Percentiles rank a stretch among this genome's conserved stretches.
Evolutionary conservation across 352 stramenopile genomes (phyloP).

Genomic region (Phytopythium montanum): DNA sequence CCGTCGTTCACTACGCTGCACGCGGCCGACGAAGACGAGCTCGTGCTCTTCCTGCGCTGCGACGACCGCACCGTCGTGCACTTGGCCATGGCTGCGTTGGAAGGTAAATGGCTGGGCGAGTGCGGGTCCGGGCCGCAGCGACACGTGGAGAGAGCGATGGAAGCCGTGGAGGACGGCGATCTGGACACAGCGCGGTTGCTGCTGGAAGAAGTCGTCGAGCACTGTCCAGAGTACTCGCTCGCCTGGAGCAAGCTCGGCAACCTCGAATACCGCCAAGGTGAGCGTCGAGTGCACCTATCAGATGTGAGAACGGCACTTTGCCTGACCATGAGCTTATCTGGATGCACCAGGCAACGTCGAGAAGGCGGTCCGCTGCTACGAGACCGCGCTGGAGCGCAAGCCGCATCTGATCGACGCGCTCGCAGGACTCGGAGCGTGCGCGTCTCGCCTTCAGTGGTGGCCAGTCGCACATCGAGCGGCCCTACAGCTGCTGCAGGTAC

Average conservation of each 20-base stretch:
- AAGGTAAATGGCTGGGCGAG: slow-evolving; percentile 71
- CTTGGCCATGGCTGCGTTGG: slow-evolving; percentile 61
- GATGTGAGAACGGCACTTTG: neutral
- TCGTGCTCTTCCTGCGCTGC: slow-evolving; percentile 63
- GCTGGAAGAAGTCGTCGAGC: slow-evolving; percentile 41
- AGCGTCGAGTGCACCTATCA: slow-evolving; percentile 2
- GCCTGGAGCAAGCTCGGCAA: slow-evolving; percentile 77
- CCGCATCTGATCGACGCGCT: slow-evolving; percentile 68
- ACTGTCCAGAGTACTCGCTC: slow-evolving; percentile 55
- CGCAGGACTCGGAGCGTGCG: slow-evolving; percentile 70
- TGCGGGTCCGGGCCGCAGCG: slow-evolving; percentile 34
- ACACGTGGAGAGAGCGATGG: slow-evolving; percentile 33
- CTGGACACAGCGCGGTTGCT: slow-evolving; percentile 35
- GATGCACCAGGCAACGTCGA: slow-evolving; percentile 37
- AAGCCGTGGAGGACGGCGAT: slow-evolving; percentile 26
- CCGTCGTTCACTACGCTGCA: slow-evolving; percentile 79
- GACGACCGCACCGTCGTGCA: slow-evolving; percentile 68
- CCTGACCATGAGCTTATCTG: neutral
- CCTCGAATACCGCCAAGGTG: slow-evolving; percentile 55
- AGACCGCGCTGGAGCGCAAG: slow-evolving; percentile 62
- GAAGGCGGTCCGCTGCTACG: slow-evolving; percentile 50
- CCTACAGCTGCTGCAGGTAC: slow-evolving; percentile 47
- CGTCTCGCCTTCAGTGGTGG: slow-evolving; percentile 63
- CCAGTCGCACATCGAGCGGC: slow-evolving; percentile 50
- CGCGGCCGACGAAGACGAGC: slow-evolving; percentile 53